These are phyloP conservation scores for Suillus variegatus DNA, from an alignment of 768 basidiomycete species.

Conservation along the genomic window DNA sequence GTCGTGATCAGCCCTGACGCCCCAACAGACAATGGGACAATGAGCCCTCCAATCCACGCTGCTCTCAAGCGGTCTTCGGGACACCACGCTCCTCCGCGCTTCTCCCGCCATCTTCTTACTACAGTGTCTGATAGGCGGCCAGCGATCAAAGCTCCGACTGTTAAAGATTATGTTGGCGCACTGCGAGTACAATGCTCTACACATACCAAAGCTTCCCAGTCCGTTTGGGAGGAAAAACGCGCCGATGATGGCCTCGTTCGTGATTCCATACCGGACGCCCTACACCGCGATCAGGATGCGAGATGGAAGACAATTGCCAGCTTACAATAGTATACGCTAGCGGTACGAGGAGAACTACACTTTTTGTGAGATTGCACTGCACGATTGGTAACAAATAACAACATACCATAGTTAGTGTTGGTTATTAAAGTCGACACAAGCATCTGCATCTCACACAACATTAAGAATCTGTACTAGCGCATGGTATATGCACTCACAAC, in stretches of 20 bases:
- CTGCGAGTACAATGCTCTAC: background rate
- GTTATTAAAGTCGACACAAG: background rate
- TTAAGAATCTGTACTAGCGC: background rate
- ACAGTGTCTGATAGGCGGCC: constrained; percentile 56
- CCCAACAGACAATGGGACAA: constrained; percentile 52
- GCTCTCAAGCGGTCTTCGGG: constrained; percentile 65
- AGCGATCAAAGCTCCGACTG: constrained; percentile 58
- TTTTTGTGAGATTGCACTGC: constrained; percentile 32
- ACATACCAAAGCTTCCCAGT: constrained; percentile 58
- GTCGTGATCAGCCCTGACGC: constrained; percentile 46
- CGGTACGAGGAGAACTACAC: constrained; percentile 46
- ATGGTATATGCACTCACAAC: constrained; percentile 44
- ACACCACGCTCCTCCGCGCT: constrained; percentile 54
- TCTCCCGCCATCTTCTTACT: constrained; percentile 44
- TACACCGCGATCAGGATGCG: constrained; percentile 19
- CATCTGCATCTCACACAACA: background rate
- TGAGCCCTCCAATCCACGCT: constrained; percentile 41
- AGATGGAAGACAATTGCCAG: background rate
- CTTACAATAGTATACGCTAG: constrained; percentile 62
- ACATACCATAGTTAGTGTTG: background rate
- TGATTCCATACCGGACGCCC: constrained; percentile 58
- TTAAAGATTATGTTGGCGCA: background rate
- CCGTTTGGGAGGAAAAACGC: constrained; percentile 60
- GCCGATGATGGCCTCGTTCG: constrained; percentile 57
- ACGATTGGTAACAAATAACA: background rate